phyloP scores from a whole-genome alignment of 2,329 filamentous ascomycete species.

The Pseudogymnoascus sp. region DNA sequence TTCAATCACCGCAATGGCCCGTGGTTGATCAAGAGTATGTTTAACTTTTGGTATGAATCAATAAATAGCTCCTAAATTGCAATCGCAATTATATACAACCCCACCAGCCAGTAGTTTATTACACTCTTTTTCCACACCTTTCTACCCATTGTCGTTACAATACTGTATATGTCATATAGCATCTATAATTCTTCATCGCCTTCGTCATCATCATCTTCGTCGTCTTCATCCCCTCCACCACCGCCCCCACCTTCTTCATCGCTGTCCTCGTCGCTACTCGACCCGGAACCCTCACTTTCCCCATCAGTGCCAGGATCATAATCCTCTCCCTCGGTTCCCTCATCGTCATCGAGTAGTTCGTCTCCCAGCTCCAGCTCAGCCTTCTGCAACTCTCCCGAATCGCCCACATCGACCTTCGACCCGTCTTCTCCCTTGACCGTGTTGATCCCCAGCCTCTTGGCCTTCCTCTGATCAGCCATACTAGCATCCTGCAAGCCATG shows the following conservation, averaged over 20 bases:
- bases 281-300: constrained; percentile 49
- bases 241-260: constrained; percentile 13
- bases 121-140: neutral
- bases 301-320: constrained; percentile 49
- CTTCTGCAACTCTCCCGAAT: constrained; percentile 27
- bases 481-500: constrained; percentile 57
- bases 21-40: neutral
- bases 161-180: neutral
- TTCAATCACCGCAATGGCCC: neutral
- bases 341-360: constrained; percentile 47
- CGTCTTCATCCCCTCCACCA: constrained; percentile 44
- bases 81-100: neutral
- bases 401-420: constrained; percentile 33
- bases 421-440: constrained; percentile 35
- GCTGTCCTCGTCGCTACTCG: constrained; percentile 29
- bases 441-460: constrained; percentile 52
- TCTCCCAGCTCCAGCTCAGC: constrained; percentile 29
- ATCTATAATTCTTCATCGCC: constrained; percentile 20
- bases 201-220: constrained; percentile 18
- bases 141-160: constrained; percentile 2
- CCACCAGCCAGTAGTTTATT: neutral
- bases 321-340: constrained; percentile 58
- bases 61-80: neutral
- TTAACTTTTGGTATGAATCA: neutral
- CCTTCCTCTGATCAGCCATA: constrained; percentile 59